These are phyloP conservation scores for Cordyceps fumosorosea DNA, from an alignment of 2,329 filamentous ascomycete species.

Conservation along the genomic window DNA sequence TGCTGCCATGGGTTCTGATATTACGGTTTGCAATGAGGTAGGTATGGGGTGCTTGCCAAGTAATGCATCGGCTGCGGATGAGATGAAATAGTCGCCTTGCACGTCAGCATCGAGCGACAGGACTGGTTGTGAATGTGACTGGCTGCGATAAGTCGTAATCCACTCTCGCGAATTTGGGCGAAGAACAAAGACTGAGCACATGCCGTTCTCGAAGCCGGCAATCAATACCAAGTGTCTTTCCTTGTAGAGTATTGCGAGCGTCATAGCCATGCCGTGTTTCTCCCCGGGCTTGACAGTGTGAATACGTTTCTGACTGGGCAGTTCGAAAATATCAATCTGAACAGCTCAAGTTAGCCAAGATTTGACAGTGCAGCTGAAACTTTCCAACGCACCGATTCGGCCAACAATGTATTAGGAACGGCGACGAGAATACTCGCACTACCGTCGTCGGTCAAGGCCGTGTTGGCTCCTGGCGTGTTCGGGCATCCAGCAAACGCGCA, in stretches of 20 bases:
- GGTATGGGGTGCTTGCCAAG: conserved; percentile 70
- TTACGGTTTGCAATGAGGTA: conserved; percentile 16
- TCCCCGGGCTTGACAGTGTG: conserved; percentile 46
- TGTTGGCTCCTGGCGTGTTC: conserved; percentile 15
- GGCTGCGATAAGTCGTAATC: conserved; percentile 53
- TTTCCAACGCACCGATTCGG: conserved; percentile 53
- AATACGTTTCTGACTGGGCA: conserved; percentile 68
- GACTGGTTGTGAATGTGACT: conserved; percentile 72
- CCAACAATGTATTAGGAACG: conserved; percentile 70
- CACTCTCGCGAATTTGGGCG: conserved; percentile 34
- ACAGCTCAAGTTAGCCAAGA: not conserved
- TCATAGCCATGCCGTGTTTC: conserved; percentile 82
- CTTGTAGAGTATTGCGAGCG: conserved; percentile 55
- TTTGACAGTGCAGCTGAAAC: not conserved
- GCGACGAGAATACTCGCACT: conserved; percentile 56
- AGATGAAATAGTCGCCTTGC: conserved; percentile 56
- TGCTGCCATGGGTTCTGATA: not conserved
- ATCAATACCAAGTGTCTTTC: conserved; percentile 52
- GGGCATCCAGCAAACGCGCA: conserved; percentile 69
- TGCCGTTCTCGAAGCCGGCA: conserved; percentile 81
- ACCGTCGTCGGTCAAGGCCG: not conserved
- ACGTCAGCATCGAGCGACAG: conserved; percentile 61
- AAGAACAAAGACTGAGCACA: conserved; percentile 59
- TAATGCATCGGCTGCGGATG: conserved; percentile 74
- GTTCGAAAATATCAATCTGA: conserved; percentile 72